Evolutionary conservation across 2,329 filamentous ascomycete genomes (phyloP), one percentile per base, ranked within the genome.

Genomic region (Trichoderma brevicompactum): DNA sequence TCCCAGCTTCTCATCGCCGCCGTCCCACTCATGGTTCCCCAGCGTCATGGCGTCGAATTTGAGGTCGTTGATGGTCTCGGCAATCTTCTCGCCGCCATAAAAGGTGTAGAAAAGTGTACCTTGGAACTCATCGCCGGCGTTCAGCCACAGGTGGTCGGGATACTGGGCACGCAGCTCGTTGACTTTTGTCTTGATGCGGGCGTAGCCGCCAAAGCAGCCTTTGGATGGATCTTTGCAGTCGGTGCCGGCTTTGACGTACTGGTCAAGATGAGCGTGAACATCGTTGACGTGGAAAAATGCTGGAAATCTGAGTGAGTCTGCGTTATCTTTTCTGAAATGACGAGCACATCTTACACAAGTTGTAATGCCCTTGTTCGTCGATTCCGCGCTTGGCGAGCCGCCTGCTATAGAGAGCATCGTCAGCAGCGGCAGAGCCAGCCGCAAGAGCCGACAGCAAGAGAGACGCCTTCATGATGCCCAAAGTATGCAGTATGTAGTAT

Each of bases 281-380:
- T 90, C 87, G 72, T 90, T 90, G 79, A 90, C 82, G 74, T 90
- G 88, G 76, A 89, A 89, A 77, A 89, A 89, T 7, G 87, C 79
- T 81, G 63, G 5, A 7, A n/a, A 17, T 5, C 4, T 34, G 10
- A 40, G 8, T 15, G 41, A 65, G 40, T 65, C 40, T 43, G 43
- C 19, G 12, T 15, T 28, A 28, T 28, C 23, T 28, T 5, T 5
- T 5, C 23, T 5, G 23, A 28, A 3, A 28, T 5, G 23, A 28
- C 5, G 23, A 40, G n/a, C 32, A 2, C n/a, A 55, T 70, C 77
- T 38, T 74, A 79, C 77, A 85, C 65, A 86, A 81, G 72, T 85
- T 85, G 72, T 81, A 85, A 69, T 85, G 79, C 41, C 82, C 83
- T 4, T 78, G 72, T 28, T 74, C 74, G 69, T 85, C 80, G 53